Evolutionary conservation across 2,329 filamentous ascomycete species (phyloP).

Genomic region (Cladophialophora chaetospira): DNA sequence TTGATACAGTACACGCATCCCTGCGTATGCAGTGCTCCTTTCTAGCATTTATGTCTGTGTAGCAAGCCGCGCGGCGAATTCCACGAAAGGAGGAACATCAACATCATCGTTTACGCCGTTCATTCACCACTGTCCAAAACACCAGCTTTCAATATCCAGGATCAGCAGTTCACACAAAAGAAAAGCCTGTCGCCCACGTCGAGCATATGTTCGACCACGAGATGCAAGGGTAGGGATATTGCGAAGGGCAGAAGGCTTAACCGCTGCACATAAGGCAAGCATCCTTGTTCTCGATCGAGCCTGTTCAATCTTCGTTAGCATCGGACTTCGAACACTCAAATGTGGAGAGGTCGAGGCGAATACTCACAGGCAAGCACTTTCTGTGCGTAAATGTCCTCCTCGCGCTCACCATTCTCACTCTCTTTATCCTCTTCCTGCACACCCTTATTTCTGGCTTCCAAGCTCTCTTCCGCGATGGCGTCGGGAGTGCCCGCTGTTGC

Average conservation of each 20-base stretch:
- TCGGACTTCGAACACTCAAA: background rate
- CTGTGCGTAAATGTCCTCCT: slow-evolving; percentile 93
- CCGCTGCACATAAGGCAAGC: slow-evolving; percentile 97
- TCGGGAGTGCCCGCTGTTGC: slow-evolving; percentile 55
- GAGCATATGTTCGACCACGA: background rate
- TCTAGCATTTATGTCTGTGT: background rate
- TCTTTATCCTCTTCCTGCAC: slow-evolving; percentile 74
- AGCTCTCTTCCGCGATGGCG: slow-evolving; percentile 62
- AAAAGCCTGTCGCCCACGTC: background rate
- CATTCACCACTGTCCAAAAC: background rate
- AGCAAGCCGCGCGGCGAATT: background rate
- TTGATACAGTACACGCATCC: background rate
- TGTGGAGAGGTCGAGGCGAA: background rate
- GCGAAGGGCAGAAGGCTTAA: slow-evolving; percentile 48
- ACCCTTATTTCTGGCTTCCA: slow-evolving; percentile 48
- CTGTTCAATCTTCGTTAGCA: slow-evolving; percentile 44
- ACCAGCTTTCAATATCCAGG: background rate
- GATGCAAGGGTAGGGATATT: background rate
- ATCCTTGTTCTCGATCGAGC: slow-evolving; percentile 96
- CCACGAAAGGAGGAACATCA: background rate
- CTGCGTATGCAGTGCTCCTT: background rate
- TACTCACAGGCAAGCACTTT: slow-evolving; percentile 81
- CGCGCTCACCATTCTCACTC: slow-evolving; percentile 70
- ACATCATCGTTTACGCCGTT: slow-evolving; percentile 4
- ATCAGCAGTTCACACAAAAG: background rate